Evolutionary conservation across 2,329 filamentous ascomycete species (phyloP).

Genomic region (Fusarium chuoi): DNA sequence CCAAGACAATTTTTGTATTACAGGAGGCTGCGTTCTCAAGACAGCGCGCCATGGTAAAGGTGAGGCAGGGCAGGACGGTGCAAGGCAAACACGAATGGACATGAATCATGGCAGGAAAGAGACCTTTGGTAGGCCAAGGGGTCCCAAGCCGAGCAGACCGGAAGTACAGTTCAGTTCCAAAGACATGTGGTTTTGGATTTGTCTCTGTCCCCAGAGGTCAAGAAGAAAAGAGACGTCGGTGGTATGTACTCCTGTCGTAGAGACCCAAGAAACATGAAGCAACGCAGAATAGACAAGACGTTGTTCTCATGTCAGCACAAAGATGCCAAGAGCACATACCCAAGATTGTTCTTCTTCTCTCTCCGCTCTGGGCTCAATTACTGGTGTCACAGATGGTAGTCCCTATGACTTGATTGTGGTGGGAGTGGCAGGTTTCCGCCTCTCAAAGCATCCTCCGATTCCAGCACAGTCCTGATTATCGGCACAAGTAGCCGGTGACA

Average conservation of each 20-base stretch:
- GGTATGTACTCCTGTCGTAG: slow-evolving; percentile 7
- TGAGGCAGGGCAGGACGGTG: background rate
- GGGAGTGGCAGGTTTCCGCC: background rate
- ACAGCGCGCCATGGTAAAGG: slow-evolving; percentile 9
- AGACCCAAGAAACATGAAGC: background rate
- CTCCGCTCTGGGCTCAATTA: background rate
- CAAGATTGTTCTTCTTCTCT: background rate
- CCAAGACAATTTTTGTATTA: slow-evolving; percentile 1
- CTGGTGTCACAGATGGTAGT: background rate
- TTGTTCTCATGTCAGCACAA: slow-evolving; percentile 16
- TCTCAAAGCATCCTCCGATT: background rate
- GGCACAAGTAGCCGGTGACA: background rate
- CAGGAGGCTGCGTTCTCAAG: slow-evolving; percentile 34
- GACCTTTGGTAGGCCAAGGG: background rate
- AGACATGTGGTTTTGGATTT: background rate
- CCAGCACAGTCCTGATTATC: background rate
- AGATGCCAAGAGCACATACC: background rate
- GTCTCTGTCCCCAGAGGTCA: background rate
- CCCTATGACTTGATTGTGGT: background rate
- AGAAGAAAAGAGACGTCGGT: background rate
- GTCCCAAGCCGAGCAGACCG: background rate
- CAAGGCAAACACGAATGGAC: slow-evolving; percentile 22
- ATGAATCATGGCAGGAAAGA: slow-evolving; percentile 14
- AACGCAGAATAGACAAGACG: slow-evolving; percentile 25
- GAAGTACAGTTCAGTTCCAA: background rate